Conservation (phyloP, 495 filamentous ascomycete species). For the Parmelia sp. region DNA sequence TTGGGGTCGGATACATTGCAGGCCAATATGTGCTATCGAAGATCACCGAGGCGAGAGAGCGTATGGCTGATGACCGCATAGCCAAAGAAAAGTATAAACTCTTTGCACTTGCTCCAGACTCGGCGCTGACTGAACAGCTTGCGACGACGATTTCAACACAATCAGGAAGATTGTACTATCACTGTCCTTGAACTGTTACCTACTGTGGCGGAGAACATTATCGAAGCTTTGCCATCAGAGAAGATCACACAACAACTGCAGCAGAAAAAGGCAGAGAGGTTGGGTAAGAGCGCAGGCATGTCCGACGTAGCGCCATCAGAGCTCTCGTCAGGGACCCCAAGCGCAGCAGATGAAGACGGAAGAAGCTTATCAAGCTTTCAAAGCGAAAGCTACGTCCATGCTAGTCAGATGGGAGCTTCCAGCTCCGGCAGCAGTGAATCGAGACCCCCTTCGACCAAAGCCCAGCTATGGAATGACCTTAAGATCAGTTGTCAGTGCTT, state of each 20-base stretch:
- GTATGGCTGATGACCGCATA: slow-evolving; percentile 90
- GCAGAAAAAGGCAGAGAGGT: slow-evolving; percentile 77
- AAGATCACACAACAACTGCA: slow-evolving; percentile 84
- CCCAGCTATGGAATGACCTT: slow-evolving; percentile 93
- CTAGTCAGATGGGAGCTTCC: slow-evolving; percentile 63
- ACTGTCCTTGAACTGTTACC: slow-evolving; percentile 95
- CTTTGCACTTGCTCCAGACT: neutral
- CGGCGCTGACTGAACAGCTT: slow-evolving; percentile 50
- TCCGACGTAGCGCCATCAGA: slow-evolving; percentile 51
- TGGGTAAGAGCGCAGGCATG: slow-evolving; percentile 50
- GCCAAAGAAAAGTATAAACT: slow-evolving; percentile 78
- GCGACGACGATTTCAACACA: slow-evolving; percentile 92
- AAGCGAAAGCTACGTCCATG: slow-evolving; percentile 72
- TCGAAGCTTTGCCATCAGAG: slow-evolving; percentile 83
- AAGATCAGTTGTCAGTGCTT: slow-evolving; percentile 77
- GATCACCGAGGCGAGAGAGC: slow-evolving; percentile 85
- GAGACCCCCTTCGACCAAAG: slow-evolving; percentile 70
- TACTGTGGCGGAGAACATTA: slow-evolving; percentile 79
- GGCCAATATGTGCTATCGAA: slow-evolving; percentile 87
- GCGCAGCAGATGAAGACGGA: slow-evolving; percentile 75
- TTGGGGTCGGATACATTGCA: slow-evolving; percentile 86
- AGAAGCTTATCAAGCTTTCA: slow-evolving; percentile 68
- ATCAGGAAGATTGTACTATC: slow-evolving; percentile 96
- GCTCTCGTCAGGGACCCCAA: slow-evolving; percentile 65
- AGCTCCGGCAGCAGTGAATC: slow-evolving; percentile 33